Evolutionary conservation across 2,329 filamentous ascomycete genomes (phyloP).

Genomic region (Aureobasidium sp.): DNA sequence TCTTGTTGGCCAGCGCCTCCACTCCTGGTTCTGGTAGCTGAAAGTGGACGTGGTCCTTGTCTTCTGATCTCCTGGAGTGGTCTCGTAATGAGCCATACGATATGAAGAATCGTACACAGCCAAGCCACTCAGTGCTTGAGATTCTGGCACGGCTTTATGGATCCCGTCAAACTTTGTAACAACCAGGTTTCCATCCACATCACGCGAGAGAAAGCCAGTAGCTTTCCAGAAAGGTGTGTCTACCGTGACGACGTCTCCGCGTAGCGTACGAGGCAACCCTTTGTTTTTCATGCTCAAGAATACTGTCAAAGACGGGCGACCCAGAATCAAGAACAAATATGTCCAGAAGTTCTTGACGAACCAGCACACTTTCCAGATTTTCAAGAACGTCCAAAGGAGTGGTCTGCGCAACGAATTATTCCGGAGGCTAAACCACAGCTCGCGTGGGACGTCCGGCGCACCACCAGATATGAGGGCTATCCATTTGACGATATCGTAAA

Average conservation of each 20-base stretch:
- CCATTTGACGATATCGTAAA: conserved; percentile 17
- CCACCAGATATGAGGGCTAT: conserved; percentile 18
- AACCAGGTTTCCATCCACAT: conserved; percentile 9
- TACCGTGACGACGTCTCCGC: conserved; percentile 14
- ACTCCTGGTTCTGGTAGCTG: conserved; percentile 15
- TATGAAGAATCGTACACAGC: conserved; percentile 17
- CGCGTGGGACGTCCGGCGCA: conserved; percentile 16
- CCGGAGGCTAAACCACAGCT: conserved; percentile 17
- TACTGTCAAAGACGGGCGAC: background rate
- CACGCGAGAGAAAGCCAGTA: conserved; percentile 18
- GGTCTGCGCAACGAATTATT: conserved; percentile 1
- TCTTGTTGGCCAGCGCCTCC: conserved; percentile 17
- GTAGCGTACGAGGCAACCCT: conserved; percentile 16
- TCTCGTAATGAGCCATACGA: conserved; percentile 14
- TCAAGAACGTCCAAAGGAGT: conserved; percentile 17
- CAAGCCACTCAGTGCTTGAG: conserved; percentile 9
- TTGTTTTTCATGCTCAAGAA: conserved; percentile 12
- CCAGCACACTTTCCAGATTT: conserved; percentile 20
- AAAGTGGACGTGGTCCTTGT: conserved; percentile 6
- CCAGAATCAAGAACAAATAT: conserved; percentile 13
- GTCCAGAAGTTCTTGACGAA: conserved; percentile 17
- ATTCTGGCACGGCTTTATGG: background rate
- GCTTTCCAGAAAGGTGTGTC: conserved; percentile 17
- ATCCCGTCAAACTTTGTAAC: conserved; percentile 16
- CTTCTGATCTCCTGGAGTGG: background rate